Evolutionary conservation across 768 basidiomycete species (phyloP).

Genomic region (Leucogyrophana mollusca): DNA sequence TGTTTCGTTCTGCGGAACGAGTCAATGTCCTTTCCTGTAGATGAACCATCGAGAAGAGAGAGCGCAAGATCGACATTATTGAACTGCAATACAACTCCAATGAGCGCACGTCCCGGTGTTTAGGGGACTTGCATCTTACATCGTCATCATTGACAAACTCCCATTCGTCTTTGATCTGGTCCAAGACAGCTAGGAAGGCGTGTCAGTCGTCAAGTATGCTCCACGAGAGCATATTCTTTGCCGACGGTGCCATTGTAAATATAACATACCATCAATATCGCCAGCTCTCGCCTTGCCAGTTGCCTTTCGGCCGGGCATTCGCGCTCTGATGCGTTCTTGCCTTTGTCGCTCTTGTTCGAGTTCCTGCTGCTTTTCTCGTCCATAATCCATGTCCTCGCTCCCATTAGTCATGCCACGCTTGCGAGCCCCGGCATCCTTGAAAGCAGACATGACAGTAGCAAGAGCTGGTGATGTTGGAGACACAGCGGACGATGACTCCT

Average conservation of each 20-base stretch:
- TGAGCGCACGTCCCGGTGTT: no score
- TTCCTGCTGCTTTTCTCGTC: conserved; percentile 58
- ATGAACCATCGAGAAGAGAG: conserved; percentile 77
- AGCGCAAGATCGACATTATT: conserved; percentile 93
- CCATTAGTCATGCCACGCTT: conserved; percentile 53
- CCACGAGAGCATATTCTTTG: background rate
- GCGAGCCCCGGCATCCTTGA: conserved; percentile 56
- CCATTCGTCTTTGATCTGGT: conserved; percentile 89
- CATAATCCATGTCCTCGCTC: conserved; percentile 53
- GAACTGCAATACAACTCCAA: conserved; percentile 52
- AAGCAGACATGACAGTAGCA: conserved; percentile 62
- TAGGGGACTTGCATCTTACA: conserved; percentile 42
- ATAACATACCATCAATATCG: conserved; percentile 77
- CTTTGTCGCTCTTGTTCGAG: conserved; percentile 61
- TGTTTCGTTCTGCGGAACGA: conserved; percentile 78
- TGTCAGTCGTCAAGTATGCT: conserved; percentile 2
- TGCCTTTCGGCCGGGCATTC: conserved; percentile 54
- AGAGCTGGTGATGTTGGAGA: conserved; percentile 47
- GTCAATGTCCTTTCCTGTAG: conserved; percentile 68
- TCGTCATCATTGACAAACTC: conserved; percentile 82
- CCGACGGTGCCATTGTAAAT: background rate
- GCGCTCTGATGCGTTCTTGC: conserved; percentile 69
- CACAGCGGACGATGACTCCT: conserved; percentile 15
- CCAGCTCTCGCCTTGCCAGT: conserved; percentile 62
- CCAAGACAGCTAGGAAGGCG: conserved; percentile 61